Evolutionary conservation across 139 green algal genomes (phyloP).

Genomic region (Haematococcus lacustris): DNA sequence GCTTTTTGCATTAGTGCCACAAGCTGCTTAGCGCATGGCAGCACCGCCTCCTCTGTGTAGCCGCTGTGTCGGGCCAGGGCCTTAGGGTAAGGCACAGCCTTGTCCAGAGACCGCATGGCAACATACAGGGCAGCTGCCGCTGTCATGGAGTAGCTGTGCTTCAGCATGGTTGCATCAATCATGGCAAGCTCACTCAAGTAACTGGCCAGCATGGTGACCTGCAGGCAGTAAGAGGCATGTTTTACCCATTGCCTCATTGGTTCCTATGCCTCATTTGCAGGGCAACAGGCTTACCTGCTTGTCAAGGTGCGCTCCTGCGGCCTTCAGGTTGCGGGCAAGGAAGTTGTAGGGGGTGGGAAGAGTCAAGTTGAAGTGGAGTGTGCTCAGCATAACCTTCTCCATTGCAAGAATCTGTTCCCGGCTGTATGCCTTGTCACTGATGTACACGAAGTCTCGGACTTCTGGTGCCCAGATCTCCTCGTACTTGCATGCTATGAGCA

Average conservation of each 20-base stretch:
- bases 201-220: conserved; percentile 38
- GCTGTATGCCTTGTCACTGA: conserved; percentile 94
- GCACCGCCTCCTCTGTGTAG: conserved; percentile 45
- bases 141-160: conserved; percentile 64
- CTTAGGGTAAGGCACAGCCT: conserved; percentile 33
- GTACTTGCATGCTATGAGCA: conserved; percentile 97
- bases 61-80: conserved; percentile 58
- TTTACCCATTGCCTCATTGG: too few species aligned
- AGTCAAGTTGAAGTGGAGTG: conserved; percentile 90
- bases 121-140: conserved; percentile 73
- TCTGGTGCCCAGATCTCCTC: conserved; percentile 98
- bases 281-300: too few species aligned
- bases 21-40: conserved; percentile 55
- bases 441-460: conserved; percentile 98
- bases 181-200: conserved; percentile 86
- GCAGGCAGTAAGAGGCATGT: too few species aligned
- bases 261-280: too few species aligned
- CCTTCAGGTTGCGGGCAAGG: conserved; percentile 85
- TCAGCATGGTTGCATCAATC: conserved; percentile 74
- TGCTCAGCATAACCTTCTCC: conserved; percentile 95
- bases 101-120: conserved; percentile 45
- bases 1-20: conserved; percentile 66
- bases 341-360: conserved; percentile 79
- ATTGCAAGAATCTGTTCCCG: conserved; percentile 91
- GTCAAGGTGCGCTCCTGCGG: too few species aligned